Percentiles rank a stretch among this genome's conserved stretches.
Conservation (phyloP, 192 early-diverging fungal species). For the Gaertneriomyces sp. region DNA sequence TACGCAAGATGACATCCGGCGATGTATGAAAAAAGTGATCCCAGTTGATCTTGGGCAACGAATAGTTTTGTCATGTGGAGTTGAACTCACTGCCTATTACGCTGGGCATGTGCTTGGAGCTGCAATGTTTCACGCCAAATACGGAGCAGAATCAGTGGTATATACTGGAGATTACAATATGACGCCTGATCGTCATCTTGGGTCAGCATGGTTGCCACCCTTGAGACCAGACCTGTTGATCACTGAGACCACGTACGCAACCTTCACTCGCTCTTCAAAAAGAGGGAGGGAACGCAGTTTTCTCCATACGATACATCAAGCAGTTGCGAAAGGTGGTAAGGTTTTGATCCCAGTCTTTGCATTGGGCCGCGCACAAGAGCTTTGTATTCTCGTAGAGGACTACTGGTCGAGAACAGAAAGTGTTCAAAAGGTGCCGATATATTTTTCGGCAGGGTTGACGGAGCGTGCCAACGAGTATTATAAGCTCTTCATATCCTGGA, state of each 20-base stretch:
- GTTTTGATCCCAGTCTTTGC: conserved; percentile 95
- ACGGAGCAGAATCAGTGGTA: conserved; percentile 59
- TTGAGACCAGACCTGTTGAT: conserved; percentile 90
- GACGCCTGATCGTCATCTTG: conserved; percentile 96
- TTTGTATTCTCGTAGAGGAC: conserved; percentile 90
- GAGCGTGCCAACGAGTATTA: conserved; percentile 93
- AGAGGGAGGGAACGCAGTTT: conserved; percentile 90
- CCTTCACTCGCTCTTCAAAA: conserved; percentile 92
- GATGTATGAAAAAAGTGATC: conserved; percentile 93
- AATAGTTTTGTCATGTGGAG: conserved; percentile 83
- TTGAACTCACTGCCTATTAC: conserved; percentile 92
- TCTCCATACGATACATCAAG: conserved; percentile 82
- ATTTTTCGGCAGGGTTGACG: conserved; percentile 93
- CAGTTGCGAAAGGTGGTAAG: conserved; percentile 64
- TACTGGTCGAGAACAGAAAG: conserved; percentile 95
- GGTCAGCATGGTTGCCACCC: conserved; percentile 93
- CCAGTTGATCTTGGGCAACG: conserved; percentile 83
- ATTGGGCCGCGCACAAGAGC: conserved; percentile 93
- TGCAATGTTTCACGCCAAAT: conserved; percentile 91
- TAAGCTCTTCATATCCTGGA: conserved; percentile 97
- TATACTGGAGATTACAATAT: conserved; percentile 99
- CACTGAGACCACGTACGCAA: conserved; percentile 96
- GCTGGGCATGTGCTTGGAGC: conserved; percentile 98
- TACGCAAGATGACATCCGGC: conserved; percentile 79
- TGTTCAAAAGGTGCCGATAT: conserved; percentile 78